Conservation (phyloP, 768 basidiomycete genomes). For the Harrya chromipes region DNA sequence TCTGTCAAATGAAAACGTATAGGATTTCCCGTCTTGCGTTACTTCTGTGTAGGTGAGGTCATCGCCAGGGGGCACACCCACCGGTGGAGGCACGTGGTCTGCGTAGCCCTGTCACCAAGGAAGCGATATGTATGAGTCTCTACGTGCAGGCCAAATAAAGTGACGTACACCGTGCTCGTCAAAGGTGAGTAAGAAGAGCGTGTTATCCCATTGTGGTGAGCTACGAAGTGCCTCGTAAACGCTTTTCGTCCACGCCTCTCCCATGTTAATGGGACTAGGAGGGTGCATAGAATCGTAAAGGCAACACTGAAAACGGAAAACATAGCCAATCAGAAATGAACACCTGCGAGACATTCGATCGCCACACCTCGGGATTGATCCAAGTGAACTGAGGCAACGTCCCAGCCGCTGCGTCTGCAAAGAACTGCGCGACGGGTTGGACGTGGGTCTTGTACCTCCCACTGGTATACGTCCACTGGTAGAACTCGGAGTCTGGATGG, state of each 20-base stretch:
- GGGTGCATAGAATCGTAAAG: slow-evolving; percentile 26
- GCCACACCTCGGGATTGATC: slow-evolving; percentile 25
- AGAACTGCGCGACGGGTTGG: slow-evolving; percentile 15
- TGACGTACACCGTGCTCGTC: slow-evolving; percentile 26
- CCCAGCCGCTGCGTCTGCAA: slow-evolving; percentile 20
- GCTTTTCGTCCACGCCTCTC: slow-evolving; percentile 23
- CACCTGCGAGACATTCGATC: no score
- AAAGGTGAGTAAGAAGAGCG: slow-evolving; percentile 22
- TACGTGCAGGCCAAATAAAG: no score
- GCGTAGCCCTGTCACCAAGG: slow-evolving; percentile 19
- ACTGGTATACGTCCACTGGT: slow-evolving; percentile 18
- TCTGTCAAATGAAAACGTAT: slow-evolving; percentile 24
- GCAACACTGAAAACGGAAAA: slow-evolving; percentile 15
- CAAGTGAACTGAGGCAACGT: slow-evolving; percentile 24
- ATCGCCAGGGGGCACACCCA: slow-evolving; percentile 23
- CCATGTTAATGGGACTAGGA: slow-evolving; percentile 24
- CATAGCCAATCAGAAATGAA: no score
- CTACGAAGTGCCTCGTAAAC: slow-evolving; percentile 24
- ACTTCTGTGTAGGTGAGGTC: slow-evolving; percentile 21
- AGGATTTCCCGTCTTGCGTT: slow-evolving; percentile 15
- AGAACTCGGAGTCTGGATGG: slow-evolving; percentile 23
- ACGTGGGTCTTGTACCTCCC: slow-evolving; percentile 18
- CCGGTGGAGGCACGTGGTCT: slow-evolving; percentile 23
- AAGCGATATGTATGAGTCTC: background rate
- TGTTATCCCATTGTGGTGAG: slow-evolving; percentile 23